Evolutionary conservation across 208 protist genomes (phyloP).

Genomic region (Plasmodiophora brassicae): DNA sequence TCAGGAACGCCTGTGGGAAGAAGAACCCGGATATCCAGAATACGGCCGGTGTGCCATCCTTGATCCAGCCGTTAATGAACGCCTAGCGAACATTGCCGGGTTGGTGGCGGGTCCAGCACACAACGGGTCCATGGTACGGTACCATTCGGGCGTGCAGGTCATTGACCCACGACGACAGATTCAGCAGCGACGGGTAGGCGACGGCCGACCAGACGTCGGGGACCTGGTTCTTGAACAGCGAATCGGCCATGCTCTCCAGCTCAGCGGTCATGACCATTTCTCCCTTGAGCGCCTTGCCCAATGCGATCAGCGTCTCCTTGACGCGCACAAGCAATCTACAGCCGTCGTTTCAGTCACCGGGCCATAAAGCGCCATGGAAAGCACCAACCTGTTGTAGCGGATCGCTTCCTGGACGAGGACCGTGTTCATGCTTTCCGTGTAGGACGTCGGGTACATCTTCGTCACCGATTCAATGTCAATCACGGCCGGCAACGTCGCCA

Average conservation of each 20-base stretch:
- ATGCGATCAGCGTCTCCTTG: constrained; percentile 79
- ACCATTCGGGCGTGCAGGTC: constrained; percentile 81
- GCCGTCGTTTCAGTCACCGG: neutral
- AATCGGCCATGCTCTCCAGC: constrained; percentile 83
- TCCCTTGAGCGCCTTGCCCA: constrained; percentile 89
- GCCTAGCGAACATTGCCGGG: neutral
- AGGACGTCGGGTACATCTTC: constrained; percentile 50
- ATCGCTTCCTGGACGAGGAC: constrained; percentile 55
- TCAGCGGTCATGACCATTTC: constrained; percentile 92
- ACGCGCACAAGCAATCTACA: constrained; percentile 80
- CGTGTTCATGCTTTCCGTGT: constrained; percentile 61
- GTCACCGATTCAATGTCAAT: constrained; percentile 48
- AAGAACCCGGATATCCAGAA: constrained; percentile 71
- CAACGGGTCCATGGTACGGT: neutral
- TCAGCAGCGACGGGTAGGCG: constrained; percentile 92
- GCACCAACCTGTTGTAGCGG: constrained; percentile 56
- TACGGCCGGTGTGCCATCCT: constrained; percentile 51
- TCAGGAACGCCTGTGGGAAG: constrained; percentile 94
- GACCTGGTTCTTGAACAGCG: constrained; percentile 90
- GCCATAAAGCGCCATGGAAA: neutral
- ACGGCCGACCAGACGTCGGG: constrained; percentile 77
- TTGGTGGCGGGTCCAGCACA: too few species aligned
- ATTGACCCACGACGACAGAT: constrained; percentile 89
- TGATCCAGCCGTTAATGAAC: constrained; percentile 55
- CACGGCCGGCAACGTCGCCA: constrained; percentile 32